Evolutionary conservation across 2,329 filamentous ascomycete genomes (phyloP).

Genomic region (Microcyclosporella mali): DNA sequence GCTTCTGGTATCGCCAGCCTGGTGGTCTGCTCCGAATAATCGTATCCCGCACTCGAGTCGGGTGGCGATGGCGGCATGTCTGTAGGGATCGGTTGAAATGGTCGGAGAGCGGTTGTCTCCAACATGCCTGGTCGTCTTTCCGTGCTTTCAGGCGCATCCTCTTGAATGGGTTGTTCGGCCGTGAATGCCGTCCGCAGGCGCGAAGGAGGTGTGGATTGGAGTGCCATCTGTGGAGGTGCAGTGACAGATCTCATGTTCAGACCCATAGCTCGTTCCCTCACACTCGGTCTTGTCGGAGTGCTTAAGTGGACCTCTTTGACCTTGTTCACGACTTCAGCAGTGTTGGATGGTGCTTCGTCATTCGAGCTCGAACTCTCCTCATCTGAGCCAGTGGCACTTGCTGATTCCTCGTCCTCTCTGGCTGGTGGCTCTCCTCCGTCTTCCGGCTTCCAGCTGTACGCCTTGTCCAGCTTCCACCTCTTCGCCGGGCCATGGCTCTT

Average conservation of each 20-base stretch:
- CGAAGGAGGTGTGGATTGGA: constrained; percentile 41
- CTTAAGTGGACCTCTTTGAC: constrained; percentile 12
- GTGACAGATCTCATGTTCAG: constrained; percentile 30
- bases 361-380: constrained; percentile 19
- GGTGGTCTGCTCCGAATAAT: constrained; percentile 10
- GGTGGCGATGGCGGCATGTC: constrained; percentile 32
- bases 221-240: constrained; percentile 38
- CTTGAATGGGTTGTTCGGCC: constrained; percentile 16
- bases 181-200: constrained; percentile 22
- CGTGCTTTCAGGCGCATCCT: neutral
- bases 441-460: constrained; percentile 42
- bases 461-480: constrained; percentile 44
- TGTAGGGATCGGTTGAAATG: constrained; percentile 28
- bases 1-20: constrained; percentile 2
- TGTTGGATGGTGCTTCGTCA: constrained; percentile 12
- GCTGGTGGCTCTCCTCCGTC: constrained; percentile 25
- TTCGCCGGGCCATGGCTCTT: constrained; percentile 54
- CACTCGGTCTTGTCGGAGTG: constrained; percentile 16
- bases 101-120: constrained; percentile 11
- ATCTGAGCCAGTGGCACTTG: constrained; percentile 12
- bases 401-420: constrained; percentile 15
- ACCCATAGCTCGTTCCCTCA: constrained; percentile 17
- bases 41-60: constrained; percentile 29
- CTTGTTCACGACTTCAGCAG: constrained; percentile 6
- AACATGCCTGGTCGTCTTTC: constrained; percentile 5